Evolutionary conservation across 306 rosid species (phyloP), one percentile per base, ranked within the genome.

Genomic region (Vigna nakashimae): DNA sequence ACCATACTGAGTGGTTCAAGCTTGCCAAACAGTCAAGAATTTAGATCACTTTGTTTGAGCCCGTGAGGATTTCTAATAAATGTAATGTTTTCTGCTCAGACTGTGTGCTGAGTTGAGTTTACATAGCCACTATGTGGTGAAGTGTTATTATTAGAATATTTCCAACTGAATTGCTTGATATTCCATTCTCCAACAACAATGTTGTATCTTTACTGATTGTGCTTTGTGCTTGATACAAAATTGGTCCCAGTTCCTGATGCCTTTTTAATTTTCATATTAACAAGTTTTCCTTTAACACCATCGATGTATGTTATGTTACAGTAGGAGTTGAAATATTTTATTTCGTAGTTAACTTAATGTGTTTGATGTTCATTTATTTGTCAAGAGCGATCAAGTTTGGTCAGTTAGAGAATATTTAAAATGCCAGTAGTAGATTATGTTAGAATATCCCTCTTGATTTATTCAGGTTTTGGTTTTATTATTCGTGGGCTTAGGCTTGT

Each of bases 1-100:
- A 86, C 91, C 98, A 93, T 56, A 91, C 98, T 7, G 97, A 93
- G 75, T 93, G 98, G 98, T 93, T 91, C 96, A 91, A 90, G 92
- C 87, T 93, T 49, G 93, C 97, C 26, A 85, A 82, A 74, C 91
- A 86, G 80, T 88, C 85, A 7, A 87, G 75, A 85, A 66, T 62
- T 49, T 91, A 88, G 83, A 79, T 81, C 59, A 51, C 78, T 70
- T 30, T 46, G 69, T 69, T 74, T 7, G 16, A n/a, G 46, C 57
- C 17, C 38, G 17, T 58, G 79, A 16, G 57, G 77, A 76, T 78
- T 77, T 69, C 56, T 67, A 75, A 86, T 79, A 77, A 78, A 79
- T 80, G 77, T 79, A 90, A 85, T 88, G 84, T 84, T 84, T 82
- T 86, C 88, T 90, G 81, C 89, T 57, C 79, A 51, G 79, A 79